Conservation (phyloP, 176 grass and related monocot genomes). For the Aegilops sharonensis region DNA sequence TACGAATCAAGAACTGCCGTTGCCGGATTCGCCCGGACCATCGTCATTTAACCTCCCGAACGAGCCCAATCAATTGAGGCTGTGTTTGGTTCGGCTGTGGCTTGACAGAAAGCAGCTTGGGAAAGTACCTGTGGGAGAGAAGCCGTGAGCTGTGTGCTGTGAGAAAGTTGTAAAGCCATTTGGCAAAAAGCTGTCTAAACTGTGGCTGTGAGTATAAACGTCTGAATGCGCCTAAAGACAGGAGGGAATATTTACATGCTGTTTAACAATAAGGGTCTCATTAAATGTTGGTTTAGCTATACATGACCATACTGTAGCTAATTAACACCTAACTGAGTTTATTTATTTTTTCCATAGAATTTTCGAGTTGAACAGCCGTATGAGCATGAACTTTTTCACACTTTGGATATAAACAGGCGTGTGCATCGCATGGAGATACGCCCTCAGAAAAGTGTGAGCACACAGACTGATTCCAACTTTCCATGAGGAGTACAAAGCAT, state of each 20-base stretch:
- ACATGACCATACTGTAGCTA: background rate
- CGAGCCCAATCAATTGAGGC: too few relatives aligned
- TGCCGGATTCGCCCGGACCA: background rate
- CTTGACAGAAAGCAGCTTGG: background rate
- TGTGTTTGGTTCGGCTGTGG: background rate
- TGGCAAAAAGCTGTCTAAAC: background rate
- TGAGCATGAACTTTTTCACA: too few relatives aligned
- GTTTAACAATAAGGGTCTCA: background rate
- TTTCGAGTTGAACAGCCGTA: too few relatives aligned
- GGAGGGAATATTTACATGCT: background rate
- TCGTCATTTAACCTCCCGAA: background rate
- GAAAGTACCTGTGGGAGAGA: background rate
- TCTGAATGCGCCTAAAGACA: background rate
- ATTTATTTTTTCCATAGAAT: too few relatives aligned
- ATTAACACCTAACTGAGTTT: background rate
- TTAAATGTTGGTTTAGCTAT: background rate
- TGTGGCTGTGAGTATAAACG: background rate
- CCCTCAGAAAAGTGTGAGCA: too few relatives aligned
- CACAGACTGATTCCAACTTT: too few relatives aligned
- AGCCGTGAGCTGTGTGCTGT: background rate
- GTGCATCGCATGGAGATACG: too few relatives aligned
- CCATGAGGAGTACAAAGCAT: too few relatives aligned
- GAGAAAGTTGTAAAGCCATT: background rate
- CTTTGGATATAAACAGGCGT: too few relatives aligned
- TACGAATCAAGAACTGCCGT: conserved; percentile 30